phyloP scores from a whole-genome alignment of 768 basidiomycete species.

The Mycena latifolia region DNA sequence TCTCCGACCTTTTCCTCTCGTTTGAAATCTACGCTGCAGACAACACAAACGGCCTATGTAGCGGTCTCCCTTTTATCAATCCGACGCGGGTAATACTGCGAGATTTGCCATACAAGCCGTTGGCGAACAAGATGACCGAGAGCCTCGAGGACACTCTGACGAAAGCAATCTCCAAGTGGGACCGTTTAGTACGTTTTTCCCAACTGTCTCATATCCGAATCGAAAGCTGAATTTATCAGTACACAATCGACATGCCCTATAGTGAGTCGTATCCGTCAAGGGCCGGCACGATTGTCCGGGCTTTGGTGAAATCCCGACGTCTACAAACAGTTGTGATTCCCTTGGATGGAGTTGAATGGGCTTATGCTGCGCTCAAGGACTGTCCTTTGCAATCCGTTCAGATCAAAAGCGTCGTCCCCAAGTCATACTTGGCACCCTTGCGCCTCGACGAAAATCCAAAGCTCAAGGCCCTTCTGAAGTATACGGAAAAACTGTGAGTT shows the following conservation, averaged over 20 bases:
- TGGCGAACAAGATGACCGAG: constrained; percentile 8
- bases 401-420: not conserved
- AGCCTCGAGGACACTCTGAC: not conserved
- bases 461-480: constrained; percentile 5
- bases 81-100: constrained; percentile 19
- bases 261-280: not conserved
- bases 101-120: not conserved
- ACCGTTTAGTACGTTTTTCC: constrained; percentile 11
- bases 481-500: not conserved
- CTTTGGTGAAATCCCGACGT: not conserved
- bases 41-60: constrained; percentile 21
- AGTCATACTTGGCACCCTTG: not conserved
- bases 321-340: constrained; percentile 14
- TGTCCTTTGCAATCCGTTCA: constrained; percentile 14
- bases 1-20: constrained; percentile 24
- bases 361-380: not conserved
- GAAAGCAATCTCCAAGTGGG: constrained; percentile 11
- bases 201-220: not conserved
- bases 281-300: not conserved
- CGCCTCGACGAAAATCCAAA: not conserved
- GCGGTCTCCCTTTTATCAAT: constrained; percentile 19
- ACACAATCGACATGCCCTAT: not conserved
- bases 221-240: not conserved
- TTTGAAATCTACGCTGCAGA: constrained; percentile 8
- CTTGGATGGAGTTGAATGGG: not conserved